Evolutionary conservation across 441 rosid species (phyloP).

Genomic region (Biscutella laevigata): DNA sequence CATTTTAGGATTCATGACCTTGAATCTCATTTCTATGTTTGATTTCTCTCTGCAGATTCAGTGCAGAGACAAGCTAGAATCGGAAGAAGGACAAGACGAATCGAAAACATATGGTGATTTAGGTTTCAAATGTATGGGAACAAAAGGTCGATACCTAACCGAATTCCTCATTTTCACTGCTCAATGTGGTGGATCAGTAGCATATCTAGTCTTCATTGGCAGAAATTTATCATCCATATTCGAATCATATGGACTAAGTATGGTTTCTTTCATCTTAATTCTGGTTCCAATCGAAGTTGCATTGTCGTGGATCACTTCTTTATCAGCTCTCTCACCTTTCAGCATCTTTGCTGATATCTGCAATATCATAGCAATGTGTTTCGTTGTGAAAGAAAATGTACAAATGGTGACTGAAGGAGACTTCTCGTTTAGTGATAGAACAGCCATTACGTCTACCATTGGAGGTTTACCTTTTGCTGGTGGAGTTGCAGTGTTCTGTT

Average conservation of each 20-base stretch:
- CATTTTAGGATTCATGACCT: not conserved
- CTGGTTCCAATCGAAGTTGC: conserved; percentile 59
- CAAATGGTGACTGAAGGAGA: conserved; percentile 46
- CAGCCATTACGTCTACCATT: conserved; percentile 45
- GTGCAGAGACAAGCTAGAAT: conserved; percentile 55
- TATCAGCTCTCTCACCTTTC: conserved; percentile 70
- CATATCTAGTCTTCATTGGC: conserved; percentile 79
- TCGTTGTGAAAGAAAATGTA: conserved; percentile 65
- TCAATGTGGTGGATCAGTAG: conserved; percentile 82
- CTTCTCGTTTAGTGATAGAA: conserved; percentile 65
- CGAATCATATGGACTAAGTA: conserved; percentile 25
- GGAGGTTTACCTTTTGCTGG: conserved; percentile 78
- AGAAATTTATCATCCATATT: conserved; percentile 62
- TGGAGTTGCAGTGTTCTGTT: conserved; percentile 89
- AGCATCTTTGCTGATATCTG: conserved; percentile 72
- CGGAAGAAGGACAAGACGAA: conserved; percentile 41
- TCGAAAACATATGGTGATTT: conserved; percentile 77
- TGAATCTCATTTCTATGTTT: not conserved
- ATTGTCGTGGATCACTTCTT: conserved; percentile 58
- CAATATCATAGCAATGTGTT: conserved; percentile 60
- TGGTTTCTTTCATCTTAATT: conserved; percentile 48
- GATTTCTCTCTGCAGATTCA: conserved; percentile 39
- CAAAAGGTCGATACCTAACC: conserved; percentile 55
- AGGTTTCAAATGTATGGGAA: conserved; percentile 61
- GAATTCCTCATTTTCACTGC: conserved; percentile 61